A percentile compares a stretch with the other conserved stretches of the same genome.
Conservation (phyloP, 164 flowering plant species). For the Malania oleifera region DNA sequence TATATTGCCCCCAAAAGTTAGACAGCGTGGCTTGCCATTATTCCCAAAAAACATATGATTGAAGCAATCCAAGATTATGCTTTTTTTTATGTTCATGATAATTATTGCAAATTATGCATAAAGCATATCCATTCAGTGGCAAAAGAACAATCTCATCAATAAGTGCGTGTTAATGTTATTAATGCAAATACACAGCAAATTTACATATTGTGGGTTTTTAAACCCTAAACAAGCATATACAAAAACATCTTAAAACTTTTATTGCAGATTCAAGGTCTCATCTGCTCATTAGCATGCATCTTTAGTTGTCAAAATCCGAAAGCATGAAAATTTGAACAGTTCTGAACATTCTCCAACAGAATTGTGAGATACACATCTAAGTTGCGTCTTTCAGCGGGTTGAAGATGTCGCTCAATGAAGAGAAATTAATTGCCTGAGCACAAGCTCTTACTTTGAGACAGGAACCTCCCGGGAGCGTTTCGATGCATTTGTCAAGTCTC, state of each 20-base stretch:
- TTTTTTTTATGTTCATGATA: too few relatives aligned
- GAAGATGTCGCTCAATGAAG: not conserved
- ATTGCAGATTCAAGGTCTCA: not conserved
- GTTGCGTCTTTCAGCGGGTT: not conserved
- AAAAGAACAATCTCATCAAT: too few relatives aligned
- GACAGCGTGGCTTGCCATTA: too few relatives aligned
- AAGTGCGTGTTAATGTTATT: too few relatives aligned
- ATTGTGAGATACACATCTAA: too few relatives aligned
- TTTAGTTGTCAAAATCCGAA: not conserved
- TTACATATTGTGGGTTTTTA: not conserved
- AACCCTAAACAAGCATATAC: not conserved
- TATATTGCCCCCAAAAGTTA: too few relatives aligned
- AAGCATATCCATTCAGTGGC: too few relatives aligned
- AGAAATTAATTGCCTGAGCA: not conserved
- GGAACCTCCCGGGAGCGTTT: conserved; percentile 17
- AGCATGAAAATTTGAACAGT: not conserved
- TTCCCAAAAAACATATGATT: too few relatives aligned
- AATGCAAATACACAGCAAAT: too few relatives aligned
- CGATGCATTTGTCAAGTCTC: conserved; percentile 10
- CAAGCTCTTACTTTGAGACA: conserved; percentile 10
- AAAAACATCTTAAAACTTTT: too few relatives aligned
- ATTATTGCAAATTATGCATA: too few relatives aligned
- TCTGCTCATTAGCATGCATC: not conserved
- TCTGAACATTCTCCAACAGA: not conserved
- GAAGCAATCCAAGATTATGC: too few relatives aligned